These are phyloP conservation scores for Phialophora verrucosa DNA, from an alignment of 2,329 filamentous ascomycete species.

Conservation along the genomic window DNA sequence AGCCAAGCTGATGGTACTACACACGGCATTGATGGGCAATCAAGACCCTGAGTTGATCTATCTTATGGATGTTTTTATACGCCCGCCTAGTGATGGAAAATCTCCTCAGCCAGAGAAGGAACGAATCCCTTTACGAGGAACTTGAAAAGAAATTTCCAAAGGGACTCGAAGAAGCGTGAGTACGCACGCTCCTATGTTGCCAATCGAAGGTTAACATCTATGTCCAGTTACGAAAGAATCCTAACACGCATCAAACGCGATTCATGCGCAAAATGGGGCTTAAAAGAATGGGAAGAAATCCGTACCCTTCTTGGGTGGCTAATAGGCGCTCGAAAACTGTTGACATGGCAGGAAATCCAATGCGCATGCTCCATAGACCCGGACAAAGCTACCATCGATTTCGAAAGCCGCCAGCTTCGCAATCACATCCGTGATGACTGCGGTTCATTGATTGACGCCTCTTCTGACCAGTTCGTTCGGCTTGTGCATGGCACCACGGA, in stretches of 20 bases:
- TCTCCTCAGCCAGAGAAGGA: conserved; percentile 38
- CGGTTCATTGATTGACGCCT: conserved; percentile 3
- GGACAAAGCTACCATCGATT: not conserved
- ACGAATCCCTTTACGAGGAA: not conserved
- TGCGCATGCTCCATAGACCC: not conserved
- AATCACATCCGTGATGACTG: conserved; percentile 4
- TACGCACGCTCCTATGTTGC: not conserved
- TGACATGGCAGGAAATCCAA: conserved; percentile 9
- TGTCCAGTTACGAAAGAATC: conserved; percentile 10
- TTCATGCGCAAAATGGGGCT: not conserved
- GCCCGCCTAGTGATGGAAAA: conserved; percentile 41
- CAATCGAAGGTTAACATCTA: not conserved
- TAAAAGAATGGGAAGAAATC: not conserved
- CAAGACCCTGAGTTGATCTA: not conserved
- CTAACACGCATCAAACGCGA: conserved; percentile 15
- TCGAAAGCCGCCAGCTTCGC: not conserved
- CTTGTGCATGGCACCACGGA: conserved; percentile 4
- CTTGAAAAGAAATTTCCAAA: not conserved
- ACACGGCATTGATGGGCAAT: not conserved
- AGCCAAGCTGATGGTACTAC: conserved; percentile 1
- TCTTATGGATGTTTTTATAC: conserved; percentile 42
- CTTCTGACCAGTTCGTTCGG: not conserved
- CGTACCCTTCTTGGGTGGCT: conserved; percentile 5
- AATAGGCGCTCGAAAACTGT: not conserved
- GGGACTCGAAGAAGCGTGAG: conserved; percentile 10